Conservation (phyloP, 2,329 filamentous ascomycete species). For the Lasiodiplodia sp. region DNA sequence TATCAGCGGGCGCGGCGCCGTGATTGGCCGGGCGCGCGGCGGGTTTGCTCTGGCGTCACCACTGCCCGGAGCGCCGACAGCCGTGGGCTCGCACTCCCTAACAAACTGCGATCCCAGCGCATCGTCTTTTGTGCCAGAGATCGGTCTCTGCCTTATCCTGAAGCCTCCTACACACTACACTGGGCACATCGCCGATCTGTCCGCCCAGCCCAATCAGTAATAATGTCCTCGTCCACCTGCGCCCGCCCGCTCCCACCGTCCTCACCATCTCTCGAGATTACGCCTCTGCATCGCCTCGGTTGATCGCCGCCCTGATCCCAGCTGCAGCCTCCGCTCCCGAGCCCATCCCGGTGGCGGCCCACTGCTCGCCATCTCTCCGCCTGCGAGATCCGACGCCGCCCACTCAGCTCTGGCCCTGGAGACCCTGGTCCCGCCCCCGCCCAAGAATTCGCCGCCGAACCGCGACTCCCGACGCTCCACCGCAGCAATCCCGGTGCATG, state of each 20-base stretch:
- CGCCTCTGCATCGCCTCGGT: background rate
- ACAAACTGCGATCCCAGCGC: constrained; percentile 26
- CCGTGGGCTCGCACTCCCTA: constrained; percentile 10
- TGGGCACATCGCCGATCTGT: constrained; percentile 25
- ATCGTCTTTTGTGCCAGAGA: constrained; percentile 26
- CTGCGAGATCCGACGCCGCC: constrained; percentile 19
- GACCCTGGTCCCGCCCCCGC: constrained; percentile 22
- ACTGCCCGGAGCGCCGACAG: constrained; percentile 6
- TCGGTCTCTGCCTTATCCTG: constrained; percentile 20
- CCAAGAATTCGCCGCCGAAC: background rate
- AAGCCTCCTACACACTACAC: constrained; percentile 25
- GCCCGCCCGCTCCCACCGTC: background rate
- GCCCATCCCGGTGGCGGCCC: constrained; percentile 13
- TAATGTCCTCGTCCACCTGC: constrained; percentile 22
- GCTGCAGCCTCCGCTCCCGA: background rate
- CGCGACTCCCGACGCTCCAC: background rate
- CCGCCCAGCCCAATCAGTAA: constrained; percentile 22
- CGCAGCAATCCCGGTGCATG: constrained; percentile 18
- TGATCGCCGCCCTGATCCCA: constrained; percentile 24
- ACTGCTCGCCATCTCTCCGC: constrained; percentile 4
- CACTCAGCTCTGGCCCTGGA: constrained; percentile 2
- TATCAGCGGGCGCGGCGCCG: background rate
- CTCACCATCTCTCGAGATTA: background rate
- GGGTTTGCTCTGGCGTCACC: background rate
- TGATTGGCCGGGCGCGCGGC: background rate